Evolutionary conservation across 176 grass and related monocot species (phyloP).

Genomic region (Lolium rigidum): DNA sequence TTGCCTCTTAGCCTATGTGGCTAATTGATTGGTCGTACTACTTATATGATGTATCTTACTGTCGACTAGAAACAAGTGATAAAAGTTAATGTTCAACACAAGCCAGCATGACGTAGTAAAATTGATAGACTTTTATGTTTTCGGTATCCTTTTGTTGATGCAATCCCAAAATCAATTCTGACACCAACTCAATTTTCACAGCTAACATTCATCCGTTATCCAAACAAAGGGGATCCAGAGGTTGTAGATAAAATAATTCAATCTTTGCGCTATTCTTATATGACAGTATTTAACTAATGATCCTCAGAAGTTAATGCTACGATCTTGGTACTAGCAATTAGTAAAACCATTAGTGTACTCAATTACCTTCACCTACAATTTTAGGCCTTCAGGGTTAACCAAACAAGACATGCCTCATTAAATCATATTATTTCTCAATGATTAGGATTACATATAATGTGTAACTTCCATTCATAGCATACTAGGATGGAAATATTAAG

Average conservation of each 20-base stretch:
- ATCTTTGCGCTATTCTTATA: background rate
- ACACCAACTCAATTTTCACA: slow-evolving; percentile 1
- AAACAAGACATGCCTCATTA: slow-evolving; percentile 5
- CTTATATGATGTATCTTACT: slow-evolving; percentile 21
- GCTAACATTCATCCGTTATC: slow-evolving; percentile 14
- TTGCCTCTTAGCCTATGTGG: background rate
- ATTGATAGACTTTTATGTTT: background rate
- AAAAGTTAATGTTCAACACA: slow-evolving; percentile 14
- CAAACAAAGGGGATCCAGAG: slow-evolving; percentile 25
- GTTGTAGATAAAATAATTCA: background rate
- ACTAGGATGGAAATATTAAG: background rate
- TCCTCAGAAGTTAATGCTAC: background rate
- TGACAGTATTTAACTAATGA: background rate
- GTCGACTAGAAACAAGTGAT: background rate
- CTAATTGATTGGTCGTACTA: background rate
- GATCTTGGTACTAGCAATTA: slow-evolving; percentile 34
- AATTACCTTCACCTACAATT: slow-evolving; percentile 20
- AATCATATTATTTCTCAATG: slow-evolving; percentile 11
- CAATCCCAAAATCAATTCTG: background rate
- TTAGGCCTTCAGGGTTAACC: slow-evolving; percentile 9
- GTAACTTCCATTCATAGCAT: slow-evolving; percentile 26
- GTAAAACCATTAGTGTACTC: background rate
- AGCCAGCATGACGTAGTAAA: background rate
- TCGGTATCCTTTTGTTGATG: no score
- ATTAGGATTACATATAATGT: slow-evolving; percentile 6